Evolutionary conservation across 176 grass and related monocot species (phyloP).

Genomic region (Pontederia crassipes): DNA sequence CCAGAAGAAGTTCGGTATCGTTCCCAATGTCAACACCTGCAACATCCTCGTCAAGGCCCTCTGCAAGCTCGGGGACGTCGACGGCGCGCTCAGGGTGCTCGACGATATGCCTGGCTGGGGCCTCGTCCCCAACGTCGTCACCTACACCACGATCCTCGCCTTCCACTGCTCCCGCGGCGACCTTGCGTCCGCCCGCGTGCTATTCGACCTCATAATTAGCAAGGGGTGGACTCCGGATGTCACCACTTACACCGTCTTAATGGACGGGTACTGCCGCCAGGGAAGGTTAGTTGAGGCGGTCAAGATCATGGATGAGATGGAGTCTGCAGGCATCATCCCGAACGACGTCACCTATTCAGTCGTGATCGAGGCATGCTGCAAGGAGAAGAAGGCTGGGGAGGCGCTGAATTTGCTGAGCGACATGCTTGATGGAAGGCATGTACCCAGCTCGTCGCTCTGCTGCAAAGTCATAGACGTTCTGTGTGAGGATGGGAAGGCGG

Average conservation of each 20-base stretch:
- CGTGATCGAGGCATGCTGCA: conserved; percentile 51
- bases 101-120: conserved; percentile 64
- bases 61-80: conserved; percentile 17
- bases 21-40: conserved; percentile 52
- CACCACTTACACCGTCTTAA: conserved; percentile 51
- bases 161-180: conserved; percentile 39
- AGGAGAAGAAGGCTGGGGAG: conserved; percentile 37
- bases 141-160: conserved; percentile 51
- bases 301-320: conserved; percentile 87
- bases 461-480: conserved; percentile 60
- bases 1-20: conserved; percentile 42
- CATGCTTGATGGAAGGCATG: conserved; percentile 43
- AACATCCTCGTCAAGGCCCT: conserved; percentile 64
- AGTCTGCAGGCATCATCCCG: conserved; percentile 25
- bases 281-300: conserved; percentile 39
- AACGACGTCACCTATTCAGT: conserved; percentile 62
- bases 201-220: conserved; percentile 35
- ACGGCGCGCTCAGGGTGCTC: conserved; percentile 41
- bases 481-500: conserved; percentile 48
- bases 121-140: conserved; percentile 40
- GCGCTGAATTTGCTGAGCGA: conserved; percentile 34
- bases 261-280: conserved; percentile 40
- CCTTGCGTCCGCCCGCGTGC: conserved; percentile 29
- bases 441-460: conserved; percentile 29
- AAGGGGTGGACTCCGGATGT: conserved; percentile 38